phyloP scores from a whole-genome alignment of 441 rosid species.

The Biscutella laevigata region DNA sequence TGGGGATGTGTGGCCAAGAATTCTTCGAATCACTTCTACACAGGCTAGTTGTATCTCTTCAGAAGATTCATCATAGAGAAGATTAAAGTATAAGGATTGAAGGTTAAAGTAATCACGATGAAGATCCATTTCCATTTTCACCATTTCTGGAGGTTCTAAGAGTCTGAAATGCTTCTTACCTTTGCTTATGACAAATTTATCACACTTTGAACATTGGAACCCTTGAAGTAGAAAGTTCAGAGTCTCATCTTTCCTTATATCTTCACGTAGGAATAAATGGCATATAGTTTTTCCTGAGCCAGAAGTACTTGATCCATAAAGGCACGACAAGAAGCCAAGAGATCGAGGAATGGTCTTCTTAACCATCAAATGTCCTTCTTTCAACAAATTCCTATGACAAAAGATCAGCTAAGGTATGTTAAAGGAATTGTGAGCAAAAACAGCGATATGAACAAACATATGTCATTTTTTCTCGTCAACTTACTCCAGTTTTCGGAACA shows the following conservation, averaged over 20 bases:
- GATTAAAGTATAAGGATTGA: conserved; percentile 52
- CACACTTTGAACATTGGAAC: conserved; percentile 88
- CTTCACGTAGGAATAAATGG: conserved; percentile 46
- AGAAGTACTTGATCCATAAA: conserved; percentile 47
- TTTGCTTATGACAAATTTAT: conserved; percentile 31
- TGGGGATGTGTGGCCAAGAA: conserved; percentile 55
- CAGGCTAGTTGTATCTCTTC: conserved; percentile 92
- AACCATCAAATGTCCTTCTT: conserved; percentile 49
- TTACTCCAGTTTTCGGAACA: conserved; percentile 73
- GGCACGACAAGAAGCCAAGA: conserved; percentile 79
- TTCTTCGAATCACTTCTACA: conserved; percentile 55
- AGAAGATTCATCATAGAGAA: conserved; percentile 66
- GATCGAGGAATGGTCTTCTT: conserved; percentile 60
- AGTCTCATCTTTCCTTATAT: conserved; percentile 36
- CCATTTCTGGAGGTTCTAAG: conserved; percentile 30
- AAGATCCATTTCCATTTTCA: conserved; percentile 28
- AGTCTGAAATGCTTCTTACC: conserved; percentile 30
- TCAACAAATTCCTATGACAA: conserved; percentile 52
- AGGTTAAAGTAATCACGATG: conserved; percentile 39
- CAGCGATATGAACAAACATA: conserved; percentile 1
- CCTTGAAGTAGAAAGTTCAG: conserved; percentile 54
- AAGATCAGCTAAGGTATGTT: conserved; percentile 18
- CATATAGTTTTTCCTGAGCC: conserved; percentile 40
- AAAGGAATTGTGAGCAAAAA: conserved; percentile 12
- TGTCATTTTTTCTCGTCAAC: conserved; percentile 23